Evolutionary conservation across 1,284 basidiomycete genomes (phyloP), one percentile per base, ranked within the genome.

Genomic region (Moesziomyces parantarcticus): DNA sequence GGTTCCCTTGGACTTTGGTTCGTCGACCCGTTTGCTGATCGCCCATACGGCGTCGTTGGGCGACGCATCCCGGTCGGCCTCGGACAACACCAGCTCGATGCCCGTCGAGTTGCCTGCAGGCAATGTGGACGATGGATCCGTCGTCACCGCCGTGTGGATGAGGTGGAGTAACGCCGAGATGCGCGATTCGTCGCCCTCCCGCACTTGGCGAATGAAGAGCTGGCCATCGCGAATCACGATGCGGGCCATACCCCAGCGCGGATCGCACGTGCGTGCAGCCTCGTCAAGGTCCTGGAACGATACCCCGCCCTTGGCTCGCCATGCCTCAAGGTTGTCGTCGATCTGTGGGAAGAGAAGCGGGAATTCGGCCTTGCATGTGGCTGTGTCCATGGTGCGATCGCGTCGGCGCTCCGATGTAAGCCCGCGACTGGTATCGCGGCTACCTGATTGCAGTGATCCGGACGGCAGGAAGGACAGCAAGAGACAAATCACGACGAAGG

Each of bases 341-440:
- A 79, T 44, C 49, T 79, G 77, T 1, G 72, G 72, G 36, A 74
- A 79, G 21, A 79, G 47, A 14, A 65, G 61, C 7, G 76, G 70
- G 40, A 79, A 79, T 34, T 79, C 73, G 26, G 50, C 36, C 10
- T 43, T n/a, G 41, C 77, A 79, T 5, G 49, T 55, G 11, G 56
- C 34, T 10, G 64, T 61, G 29, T 49, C 47, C 62, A 70, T 61
- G 3, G 73, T 75, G 6, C 60, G 56, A 21, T 75, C 73, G 10
- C 53, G 42, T 7, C 54, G 50, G 16, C 54, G 36, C 10, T 54
- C 48, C 9, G 62, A 42, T 3, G 49, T 14, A 5, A 75, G 42
- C 3, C 63, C 55, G 20, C 41, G 50, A 7, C 18, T 34, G 10
- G 29, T 32, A 8, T 3, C 22, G 8, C 18, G 44, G 43, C 34